Evolutionary conservation across 352 stramenopile species (phyloP).

Genomic region (Globisporangium barbulae): DNA sequence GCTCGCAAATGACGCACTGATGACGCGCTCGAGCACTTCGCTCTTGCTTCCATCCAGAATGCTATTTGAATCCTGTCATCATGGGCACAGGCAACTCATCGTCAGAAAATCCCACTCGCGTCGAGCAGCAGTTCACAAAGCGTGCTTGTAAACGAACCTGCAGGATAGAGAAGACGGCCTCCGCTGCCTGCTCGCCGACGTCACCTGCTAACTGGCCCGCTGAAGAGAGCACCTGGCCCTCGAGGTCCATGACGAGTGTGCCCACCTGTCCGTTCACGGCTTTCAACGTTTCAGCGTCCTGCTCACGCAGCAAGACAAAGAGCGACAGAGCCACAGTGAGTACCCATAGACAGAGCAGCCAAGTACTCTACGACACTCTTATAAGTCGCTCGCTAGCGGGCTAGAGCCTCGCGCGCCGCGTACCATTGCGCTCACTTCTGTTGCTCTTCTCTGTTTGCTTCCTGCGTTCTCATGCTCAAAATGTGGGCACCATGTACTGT

Average conservation of each 20-base stretch:
- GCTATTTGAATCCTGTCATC: conserved; percentile 44
- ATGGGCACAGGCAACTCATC: background rate
- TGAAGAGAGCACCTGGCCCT: conserved; percentile 56
- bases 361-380: background rate
- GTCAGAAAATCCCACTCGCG: conserved; percentile 1
- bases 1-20: conserved; percentile 28
- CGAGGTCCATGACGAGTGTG: conserved; percentile 57
- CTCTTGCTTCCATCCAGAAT: conserved; percentile 50
- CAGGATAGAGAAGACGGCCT: conserved; percentile 68
- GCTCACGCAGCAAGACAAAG: background rate
- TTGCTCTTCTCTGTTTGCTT: conserved; percentile 4
- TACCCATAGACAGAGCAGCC: background rate
- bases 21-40: conserved; percentile 64
- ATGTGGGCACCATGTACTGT: too few relatives aligned
- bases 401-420: background rate
- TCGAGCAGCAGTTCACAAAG: background rate
- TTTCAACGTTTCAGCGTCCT: conserved; percentile 54
- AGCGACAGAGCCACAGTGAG: background rate
- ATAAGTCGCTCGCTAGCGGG: background rate
- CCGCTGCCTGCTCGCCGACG: conserved; percentile 45
- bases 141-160: conserved; percentile 21
- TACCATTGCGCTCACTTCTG: background rate
- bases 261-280: conserved; percentile 51
- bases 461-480: background rate
- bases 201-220: conserved; percentile 56